Percentiles rank a stretch among this genome's conserved stretches.
Evolutionary conservation across 306 rosid species (phyloP).

Genomic region (Morella rubra): DNA sequence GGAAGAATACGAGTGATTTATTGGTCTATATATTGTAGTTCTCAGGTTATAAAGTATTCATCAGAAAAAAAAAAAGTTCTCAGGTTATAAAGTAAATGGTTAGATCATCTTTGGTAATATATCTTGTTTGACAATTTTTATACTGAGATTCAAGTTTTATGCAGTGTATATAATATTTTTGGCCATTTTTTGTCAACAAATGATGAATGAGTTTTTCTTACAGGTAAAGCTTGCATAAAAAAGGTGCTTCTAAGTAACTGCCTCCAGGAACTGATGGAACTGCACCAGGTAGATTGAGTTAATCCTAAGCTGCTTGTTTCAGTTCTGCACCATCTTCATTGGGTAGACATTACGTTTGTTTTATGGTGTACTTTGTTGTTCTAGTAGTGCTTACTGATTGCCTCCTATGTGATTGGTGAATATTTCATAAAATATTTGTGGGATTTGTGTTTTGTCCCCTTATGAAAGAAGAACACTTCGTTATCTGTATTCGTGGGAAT

Average conservation of each 20-base stretch:
- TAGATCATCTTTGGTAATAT: background rate
- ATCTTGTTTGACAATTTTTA: background rate
- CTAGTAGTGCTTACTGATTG: background rate
- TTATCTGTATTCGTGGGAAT: background rate
- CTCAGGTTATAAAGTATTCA: background rate
- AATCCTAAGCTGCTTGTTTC: background rate
- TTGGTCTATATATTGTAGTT: background rate
- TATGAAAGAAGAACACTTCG: too few species aligned
- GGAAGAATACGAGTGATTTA: background rate
- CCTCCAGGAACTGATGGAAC: slow-evolving; percentile 99
- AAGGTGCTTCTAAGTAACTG: slow-evolving; percentile 95
- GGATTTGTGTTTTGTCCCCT: background rate
- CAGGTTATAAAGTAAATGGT: background rate
- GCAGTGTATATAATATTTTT: background rate
- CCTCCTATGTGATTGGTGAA: background rate
- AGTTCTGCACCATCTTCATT: background rate
- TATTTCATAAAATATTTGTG: background rate
- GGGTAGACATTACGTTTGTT: background rate
- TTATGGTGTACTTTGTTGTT: background rate
- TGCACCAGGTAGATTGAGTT: slow-evolving; percentile 78
- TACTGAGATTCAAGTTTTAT: background rate
- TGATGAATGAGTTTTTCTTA: background rate
- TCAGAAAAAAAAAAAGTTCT: too few species aligned
- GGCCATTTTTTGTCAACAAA: slow-evolving; percentile 2
- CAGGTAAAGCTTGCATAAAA: slow-evolving; percentile 98